Base-by-base conservation (phyloP, 768 basidiomycete genomes). In the Suillus americanus region DNA sequence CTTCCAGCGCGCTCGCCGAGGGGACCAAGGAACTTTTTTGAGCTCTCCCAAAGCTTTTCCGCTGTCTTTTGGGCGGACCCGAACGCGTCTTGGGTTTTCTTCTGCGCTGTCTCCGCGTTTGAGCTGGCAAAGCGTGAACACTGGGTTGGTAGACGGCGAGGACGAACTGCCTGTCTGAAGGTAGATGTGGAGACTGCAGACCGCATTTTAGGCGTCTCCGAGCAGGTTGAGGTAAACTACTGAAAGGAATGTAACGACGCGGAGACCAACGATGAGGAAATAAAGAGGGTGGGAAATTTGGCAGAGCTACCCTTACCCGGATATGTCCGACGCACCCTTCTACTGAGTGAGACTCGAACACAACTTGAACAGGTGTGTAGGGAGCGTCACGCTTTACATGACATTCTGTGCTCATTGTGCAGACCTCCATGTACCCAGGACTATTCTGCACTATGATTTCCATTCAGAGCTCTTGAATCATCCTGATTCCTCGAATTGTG, bases 51-150 rank as follows among this genome's bases (percentile, higher is more conserved):
- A 20, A 85, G 77, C 72, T 85, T 81, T 46, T 81, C 82, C 3
- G 86, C 84, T 37, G 75, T 79, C 75, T 87, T 84, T 73, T 88
- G 87, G 10, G 84, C 88, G 51, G 78, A 75, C 57, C 83, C 80
- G 65, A 90, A 77, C 48, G 84, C 81, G 61, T 92, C 88, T 76
- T 90, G 86, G 7, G 89, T 88, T 75, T 89, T 90, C 79, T 90
- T 87, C 73, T 87, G 86, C 2, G 87, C 76, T 7, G 80, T 76
- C 68, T 85, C 82, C 38, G 83, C 62, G 12, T 78, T 73, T 38
- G 83, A 63, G 28, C 82, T 83, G 25, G 80, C 73, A 71, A 84
- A 79, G 64, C 84, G 83, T 25, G 68, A 62, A 35, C 65, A 45
- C 60, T 65, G 63, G 18, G 59, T 20, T 37, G 64, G 66, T 20